phyloP scores from a whole-genome alignment of 225 moss, liverwort and hornwort species.

The Antitrichia curtipendula region DNA sequence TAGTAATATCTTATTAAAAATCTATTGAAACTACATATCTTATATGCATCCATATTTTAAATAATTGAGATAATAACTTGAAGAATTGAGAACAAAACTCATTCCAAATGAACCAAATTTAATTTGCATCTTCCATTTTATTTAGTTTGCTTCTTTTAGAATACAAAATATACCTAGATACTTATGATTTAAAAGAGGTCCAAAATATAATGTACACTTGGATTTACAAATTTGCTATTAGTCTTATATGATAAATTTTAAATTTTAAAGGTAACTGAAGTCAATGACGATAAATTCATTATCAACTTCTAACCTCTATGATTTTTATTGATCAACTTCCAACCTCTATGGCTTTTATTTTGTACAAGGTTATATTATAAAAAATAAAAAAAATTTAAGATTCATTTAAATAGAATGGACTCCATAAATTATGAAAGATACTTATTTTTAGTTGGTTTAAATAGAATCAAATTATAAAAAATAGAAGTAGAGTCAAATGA shows the following conservation, averaged over 20 bases:
- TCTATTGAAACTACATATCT: background rate
- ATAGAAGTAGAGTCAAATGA: accelerated
- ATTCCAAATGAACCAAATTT: background rate
- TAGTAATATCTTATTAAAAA: background rate
- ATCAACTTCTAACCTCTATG: too few relatives aligned
- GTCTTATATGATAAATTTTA: background rate
- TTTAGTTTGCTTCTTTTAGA: accelerated
- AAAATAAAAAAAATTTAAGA: background rate
- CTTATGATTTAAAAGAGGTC: background rate
- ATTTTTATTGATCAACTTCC: too few relatives aligned
- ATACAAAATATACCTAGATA: background rate
- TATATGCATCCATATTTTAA: background rate
- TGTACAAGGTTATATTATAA: background rate
- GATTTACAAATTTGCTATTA: background rate
- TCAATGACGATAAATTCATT: background rate
- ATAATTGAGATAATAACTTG: background rate
- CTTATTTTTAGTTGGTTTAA: background rate
- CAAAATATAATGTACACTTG: background rate
- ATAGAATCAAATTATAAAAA: background rate
- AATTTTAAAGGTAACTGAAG: background rate
- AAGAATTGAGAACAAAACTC: background rate
- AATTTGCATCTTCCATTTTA: background rate
- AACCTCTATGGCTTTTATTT: background rate
- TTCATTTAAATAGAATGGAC: background rate
- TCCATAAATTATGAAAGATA: background rate